Evolutionary conservation across 768 basidiomycete species (phyloP).

Genomic region (Xanthoconium purpureum): DNA sequence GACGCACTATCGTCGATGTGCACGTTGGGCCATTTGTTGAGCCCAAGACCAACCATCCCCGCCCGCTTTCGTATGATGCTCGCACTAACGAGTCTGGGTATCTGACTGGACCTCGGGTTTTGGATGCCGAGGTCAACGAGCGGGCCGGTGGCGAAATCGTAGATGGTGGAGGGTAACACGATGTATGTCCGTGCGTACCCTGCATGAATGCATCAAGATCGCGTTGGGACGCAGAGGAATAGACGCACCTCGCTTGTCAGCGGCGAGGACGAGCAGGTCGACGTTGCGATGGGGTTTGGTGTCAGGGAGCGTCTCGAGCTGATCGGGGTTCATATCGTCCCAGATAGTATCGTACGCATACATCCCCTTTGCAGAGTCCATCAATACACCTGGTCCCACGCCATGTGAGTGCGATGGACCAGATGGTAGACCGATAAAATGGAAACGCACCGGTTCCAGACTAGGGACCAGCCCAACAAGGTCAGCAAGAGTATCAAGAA

Average conservation of each 20-base stretch:
- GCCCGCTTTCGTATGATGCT: slow-evolving; percentile 47
- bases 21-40: slow-evolving; percentile 59
- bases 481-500: background rate
- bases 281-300: slow-evolving; percentile 41
- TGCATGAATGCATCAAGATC: background rate
- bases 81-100: slow-evolving; percentile 47
- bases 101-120: slow-evolving; percentile 51
- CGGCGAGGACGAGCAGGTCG: slow-evolving; percentile 43
- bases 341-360: slow-evolving; percentile 39
- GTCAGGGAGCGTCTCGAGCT: slow-evolving; percentile 42
- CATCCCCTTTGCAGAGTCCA: slow-evolving; percentile 43
- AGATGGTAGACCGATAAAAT: too few relatives aligned
- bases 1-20: slow-evolving; percentile 22
- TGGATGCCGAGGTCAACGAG: slow-evolving; percentile 43
- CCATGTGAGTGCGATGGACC: background rate
- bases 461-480: slow-evolving; percentile 20
- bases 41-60: slow-evolving; percentile 54
- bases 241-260: slow-evolving; percentile 32
- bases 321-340: slow-evolving; percentile 43
- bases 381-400: slow-evolving; percentile 35
- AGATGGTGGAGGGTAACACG: slow-evolving; percentile 54
- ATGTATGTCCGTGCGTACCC: slow-evolving; percentile 33
- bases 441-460: slow-evolving; percentile 44
- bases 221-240: too few relatives aligned
- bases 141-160: slow-evolving; percentile 45